These are phyloP conservation scores for Lentinula detonsa DNA, from an alignment of 768 basidiomycete species.

Conservation along the genomic window DNA sequence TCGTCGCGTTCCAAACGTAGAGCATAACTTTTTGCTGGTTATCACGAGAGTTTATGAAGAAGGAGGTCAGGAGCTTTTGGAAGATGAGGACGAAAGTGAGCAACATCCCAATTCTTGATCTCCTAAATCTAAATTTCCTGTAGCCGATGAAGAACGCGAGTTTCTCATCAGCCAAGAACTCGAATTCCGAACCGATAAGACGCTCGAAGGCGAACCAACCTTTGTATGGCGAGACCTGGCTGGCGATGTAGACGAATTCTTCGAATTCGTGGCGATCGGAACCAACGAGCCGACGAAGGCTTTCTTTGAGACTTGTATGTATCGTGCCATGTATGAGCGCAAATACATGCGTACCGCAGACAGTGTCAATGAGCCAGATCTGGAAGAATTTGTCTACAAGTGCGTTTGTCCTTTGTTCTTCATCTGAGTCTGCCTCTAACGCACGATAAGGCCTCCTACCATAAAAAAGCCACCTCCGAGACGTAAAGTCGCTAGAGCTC, in stretches of 20 bases:
- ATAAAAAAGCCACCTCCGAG: conserved; percentile 13
- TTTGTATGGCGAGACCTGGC: conserved; percentile 91
- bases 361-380: conserved; percentile 54
- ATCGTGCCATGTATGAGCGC: conserved; percentile 94
- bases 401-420: conserved; percentile 33
- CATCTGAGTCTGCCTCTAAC: not conserved
- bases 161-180: conserved; percentile 91
- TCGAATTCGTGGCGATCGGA: conserved; percentile 81
- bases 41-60: conserved; percentile 97
- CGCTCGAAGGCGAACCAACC: conserved; percentile 65
- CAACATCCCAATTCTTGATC: conserved; percentile 7
- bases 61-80: conserved; percentile 89
- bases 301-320: conserved; percentile 92
- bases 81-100: conserved; percentile 89
- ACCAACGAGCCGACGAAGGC: conserved; percentile 78
- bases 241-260: conserved; percentile 89
- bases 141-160: conserved; percentile 90
- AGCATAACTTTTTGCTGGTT: conserved; percentile 84
- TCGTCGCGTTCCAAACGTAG: conserved; percentile 71
- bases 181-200: conserved; percentile 72
- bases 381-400: conserved; percentile 81
- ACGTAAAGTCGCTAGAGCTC: conserved; percentile 7
- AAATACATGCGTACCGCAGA: conserved; percentile 76
- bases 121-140: conserved; percentile 1
- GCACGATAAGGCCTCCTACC: conserved; percentile 27